Evolutionary conservation across 192 early-diverging fungal species (phyloP), one percentile per base, ranked within the genome.

Genomic region (Chytriomyces confervae): DNA sequence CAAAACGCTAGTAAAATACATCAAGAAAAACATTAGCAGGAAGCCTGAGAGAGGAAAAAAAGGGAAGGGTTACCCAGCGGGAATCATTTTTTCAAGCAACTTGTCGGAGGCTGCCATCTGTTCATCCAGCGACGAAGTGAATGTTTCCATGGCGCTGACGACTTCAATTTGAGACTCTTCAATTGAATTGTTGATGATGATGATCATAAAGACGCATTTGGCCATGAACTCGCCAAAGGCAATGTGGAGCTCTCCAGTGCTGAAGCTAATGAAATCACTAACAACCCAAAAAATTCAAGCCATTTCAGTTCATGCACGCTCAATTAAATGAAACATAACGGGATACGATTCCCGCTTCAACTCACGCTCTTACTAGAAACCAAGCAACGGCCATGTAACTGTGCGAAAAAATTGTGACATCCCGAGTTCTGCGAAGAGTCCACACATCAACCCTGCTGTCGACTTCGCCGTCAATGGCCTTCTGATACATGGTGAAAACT

Each of bases 111-210:
- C 77, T 8, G 62, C 68, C 50, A 85, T 53, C 71, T 81, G 72
- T 60, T 78, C 72, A 62, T 83, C 83, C 27, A 86, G 69, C 2
- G 43, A 71, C 43, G 63, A 71, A 47, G 81, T 81, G 44, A 84
- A 68, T 16, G 27, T 71, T 27, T 72, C 70, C 62, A 84, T 73
- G 13, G 10, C 62, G 7, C 49, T 63, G 10, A 86, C 76, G 3
- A 45, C 51, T 49, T 81, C 77, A 62, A n/a, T 46, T 66, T 86
- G 84, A 23, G 75, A 68, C 60, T 84, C 77, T 70, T 86, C 84
- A 20, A 86, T 74, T 10, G 82, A 80, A 50, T 81, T 69, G 76
- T 86, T 86, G 27, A 84, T 79, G 24, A 86, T 66, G 1, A 86
- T 62, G 11, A 86, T 62, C 62, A 84, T 86, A 13, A 85, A 68